These are phyloP conservation scores for Capronia epimyces DNA, from an alignment of 2,329 filamentous ascomycete species.

Conservation along the genomic window DNA sequence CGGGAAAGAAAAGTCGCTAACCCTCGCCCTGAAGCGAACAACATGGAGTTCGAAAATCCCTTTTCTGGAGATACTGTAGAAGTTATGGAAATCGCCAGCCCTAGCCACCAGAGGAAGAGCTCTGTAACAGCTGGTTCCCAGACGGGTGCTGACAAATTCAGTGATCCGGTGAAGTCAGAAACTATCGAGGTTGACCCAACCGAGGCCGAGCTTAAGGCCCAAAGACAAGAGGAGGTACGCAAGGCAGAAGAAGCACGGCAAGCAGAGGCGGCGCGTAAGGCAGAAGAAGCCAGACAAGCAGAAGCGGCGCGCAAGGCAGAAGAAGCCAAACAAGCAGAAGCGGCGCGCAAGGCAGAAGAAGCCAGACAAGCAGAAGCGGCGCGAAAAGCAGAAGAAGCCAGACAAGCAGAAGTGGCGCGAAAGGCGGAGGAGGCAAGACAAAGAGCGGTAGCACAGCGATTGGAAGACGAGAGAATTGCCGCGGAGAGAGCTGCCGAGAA, in stretches of 20 bases:
- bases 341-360: slow-evolving; percentile 10
- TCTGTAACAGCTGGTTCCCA: slow-evolving; percentile 16
- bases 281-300: background rate
- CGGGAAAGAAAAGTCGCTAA: slow-evolving; percentile 5
- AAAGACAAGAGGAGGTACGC: slow-evolving; percentile 18
- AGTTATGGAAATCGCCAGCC: slow-evolving; percentile 7
- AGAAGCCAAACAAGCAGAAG: slow-evolving; percentile 8
- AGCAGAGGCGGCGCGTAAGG: slow-evolving; percentile 3
- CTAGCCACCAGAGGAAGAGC: slow-evolving; percentile 2
- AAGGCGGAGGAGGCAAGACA: slow-evolving; percentile 9
- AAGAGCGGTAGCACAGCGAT: slow-evolving; percentile 17
- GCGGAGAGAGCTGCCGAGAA: slow-evolving; percentile 21
- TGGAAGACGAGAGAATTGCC: slow-evolving; percentile 25
- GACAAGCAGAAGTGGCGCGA: slow-evolving; percentile 13
- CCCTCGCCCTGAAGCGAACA: background rate
- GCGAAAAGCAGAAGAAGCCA: slow-evolving; percentile 3
- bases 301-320: background rate
- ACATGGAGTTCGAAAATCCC: background rate
- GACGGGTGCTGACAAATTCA: slow-evolving; percentile 24
- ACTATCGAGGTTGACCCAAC: slow-evolving; percentile 21
- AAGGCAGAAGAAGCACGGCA: slow-evolving; percentile 13
- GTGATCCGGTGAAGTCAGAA: slow-evolving; percentile 25
- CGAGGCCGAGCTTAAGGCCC: slow-evolving; percentile 14
- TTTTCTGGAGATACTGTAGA: background rate
- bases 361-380: slow-evolving; percentile 14